phyloP scores from a whole-genome alignment of 495 filamentous ascomycete species.

The Aspergillus incahuasiensis region DNA sequence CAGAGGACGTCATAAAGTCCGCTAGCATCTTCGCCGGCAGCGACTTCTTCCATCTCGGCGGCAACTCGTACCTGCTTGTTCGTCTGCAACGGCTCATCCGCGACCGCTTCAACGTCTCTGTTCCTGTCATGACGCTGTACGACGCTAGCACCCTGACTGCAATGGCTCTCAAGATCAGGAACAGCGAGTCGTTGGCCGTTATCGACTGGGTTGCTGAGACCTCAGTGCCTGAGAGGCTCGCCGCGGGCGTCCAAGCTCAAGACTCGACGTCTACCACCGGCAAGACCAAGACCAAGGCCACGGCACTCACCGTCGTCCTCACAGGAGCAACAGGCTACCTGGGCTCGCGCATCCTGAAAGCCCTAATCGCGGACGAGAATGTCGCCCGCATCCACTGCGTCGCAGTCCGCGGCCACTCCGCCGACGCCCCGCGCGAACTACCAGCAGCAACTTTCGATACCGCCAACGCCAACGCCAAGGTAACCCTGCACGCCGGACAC shows the following conservation, averaged over 20 bases:
- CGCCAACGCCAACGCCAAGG: not conserved
- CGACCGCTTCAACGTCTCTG: conserved; percentile 17
- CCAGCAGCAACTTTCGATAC: not conserved
- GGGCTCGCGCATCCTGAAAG: conserved; percentile 25
- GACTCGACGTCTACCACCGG: not conserved
- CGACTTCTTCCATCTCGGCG: conserved; percentile 37
- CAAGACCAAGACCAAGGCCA: not conserved
- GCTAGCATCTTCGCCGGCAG: not conserved
- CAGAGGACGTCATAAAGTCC: not conserved
- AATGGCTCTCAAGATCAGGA: not conserved
- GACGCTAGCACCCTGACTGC: conserved; percentile 27
- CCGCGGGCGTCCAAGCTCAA: not conserved
- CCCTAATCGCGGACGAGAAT: conserved; percentile 18
- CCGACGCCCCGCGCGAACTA: not conserved
- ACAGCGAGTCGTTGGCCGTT: not conserved
- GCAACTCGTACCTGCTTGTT: conserved; percentile 33
- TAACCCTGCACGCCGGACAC: not conserved
- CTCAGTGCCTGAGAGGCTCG: not conserved
- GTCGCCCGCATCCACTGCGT: conserved; percentile 29
- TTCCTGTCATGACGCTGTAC: conserved; percentile 28
- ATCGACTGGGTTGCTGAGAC: conserved; percentile 24
- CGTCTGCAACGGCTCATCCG: conserved; percentile 26
- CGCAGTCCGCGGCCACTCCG: conserved; percentile 17
- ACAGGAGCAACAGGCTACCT: conserved; percentile 37
- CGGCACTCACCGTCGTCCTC: conserved; percentile 17